Conservation (phyloP, 2,329 filamentous ascomycete genomes). For the Chrysoporthe austroafricana region DNA sequence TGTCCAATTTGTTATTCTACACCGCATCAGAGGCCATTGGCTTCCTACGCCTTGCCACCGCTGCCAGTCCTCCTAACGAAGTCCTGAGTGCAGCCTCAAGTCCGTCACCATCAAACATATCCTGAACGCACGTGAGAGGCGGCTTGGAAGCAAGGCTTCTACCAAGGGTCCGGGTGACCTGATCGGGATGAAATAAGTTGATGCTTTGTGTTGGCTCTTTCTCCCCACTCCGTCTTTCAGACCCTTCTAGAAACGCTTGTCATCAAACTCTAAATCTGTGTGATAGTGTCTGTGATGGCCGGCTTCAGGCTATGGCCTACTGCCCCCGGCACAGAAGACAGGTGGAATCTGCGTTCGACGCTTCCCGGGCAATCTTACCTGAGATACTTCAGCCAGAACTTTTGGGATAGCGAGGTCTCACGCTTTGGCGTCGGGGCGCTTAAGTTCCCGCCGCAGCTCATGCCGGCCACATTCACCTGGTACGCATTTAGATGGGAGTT, state of each 20-base stretch:
- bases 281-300: not conserved
- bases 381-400: slow-evolving; percentile 18
- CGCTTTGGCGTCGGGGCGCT: slow-evolving; percentile 17
- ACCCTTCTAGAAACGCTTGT: not conserved
- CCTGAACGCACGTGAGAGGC: no score
- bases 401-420: slow-evolving; percentile 17
- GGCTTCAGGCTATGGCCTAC: not conserved
- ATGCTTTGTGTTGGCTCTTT: not conserved
- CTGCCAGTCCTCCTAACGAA: no score
- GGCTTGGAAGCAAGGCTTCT: no score
- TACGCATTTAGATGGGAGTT: slow-evolving; percentile 3
- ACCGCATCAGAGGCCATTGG: not conserved
- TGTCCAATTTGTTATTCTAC: not conserved
- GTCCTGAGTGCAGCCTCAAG: no score
- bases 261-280: not conserved
- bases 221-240: no score
- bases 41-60: not conserved
- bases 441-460: slow-evolving; percentile 4
- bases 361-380: slow-evolving; percentile 1
- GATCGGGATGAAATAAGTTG: not conserved
- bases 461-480: not conserved
- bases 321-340: not conserved
- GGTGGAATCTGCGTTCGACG: not conserved
- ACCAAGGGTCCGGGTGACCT: no score
- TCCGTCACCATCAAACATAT: no score